These are phyloP conservation scores for Cladosporium sphaerospermum DNA, from an alignment of 2,329 filamentous ascomycete species.

Conservation along the genomic window DNA sequence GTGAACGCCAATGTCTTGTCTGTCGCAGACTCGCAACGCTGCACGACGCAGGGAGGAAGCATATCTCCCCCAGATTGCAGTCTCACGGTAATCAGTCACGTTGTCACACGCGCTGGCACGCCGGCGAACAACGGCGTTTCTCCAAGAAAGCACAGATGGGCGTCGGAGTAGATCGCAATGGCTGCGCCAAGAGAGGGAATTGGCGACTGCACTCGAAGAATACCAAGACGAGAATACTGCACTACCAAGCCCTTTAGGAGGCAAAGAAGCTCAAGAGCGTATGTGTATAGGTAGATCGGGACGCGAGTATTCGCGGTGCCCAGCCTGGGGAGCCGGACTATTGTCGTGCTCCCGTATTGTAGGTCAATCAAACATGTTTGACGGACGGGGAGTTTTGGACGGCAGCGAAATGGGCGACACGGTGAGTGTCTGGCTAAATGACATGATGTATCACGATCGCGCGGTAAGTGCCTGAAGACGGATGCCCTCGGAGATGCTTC, in stretches of 20 bases:
- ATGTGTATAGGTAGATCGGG: not conserved
- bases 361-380: too few relatives aligned
- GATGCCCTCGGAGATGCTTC: not conserved
- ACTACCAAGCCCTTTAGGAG: constrained; percentile 2
- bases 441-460: not conserved
- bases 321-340: not conserved
- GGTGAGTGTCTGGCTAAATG: too few relatives aligned
- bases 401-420: too few relatives aligned
- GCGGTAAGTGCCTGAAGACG: constrained; percentile 9
- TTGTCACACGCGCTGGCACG: not conserved
- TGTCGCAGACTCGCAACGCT: constrained; percentile 4
- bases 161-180: constrained; percentile 8
- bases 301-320: constrained; percentile 4
- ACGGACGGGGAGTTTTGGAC: too few relatives aligned
- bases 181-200: constrained; percentile 6
- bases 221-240: constrained; percentile 8
- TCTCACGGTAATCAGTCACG: constrained; percentile 4
- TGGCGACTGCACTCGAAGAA: not conserved
- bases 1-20: constrained; percentile 4
- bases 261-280: constrained; percentile 4
- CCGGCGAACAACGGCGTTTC: not conserved
- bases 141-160: constrained; percentile 3
- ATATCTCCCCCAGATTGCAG: not conserved
- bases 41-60: not conserved
- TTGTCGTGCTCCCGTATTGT: not conserved